A percentile compares a stretch with the other conserved stretches of the same genome.
These are phyloP conservation scores for Teunomyces pallodes DNA, from an alignment of 805 yeast species.

Conservation along the genomic window DNA sequence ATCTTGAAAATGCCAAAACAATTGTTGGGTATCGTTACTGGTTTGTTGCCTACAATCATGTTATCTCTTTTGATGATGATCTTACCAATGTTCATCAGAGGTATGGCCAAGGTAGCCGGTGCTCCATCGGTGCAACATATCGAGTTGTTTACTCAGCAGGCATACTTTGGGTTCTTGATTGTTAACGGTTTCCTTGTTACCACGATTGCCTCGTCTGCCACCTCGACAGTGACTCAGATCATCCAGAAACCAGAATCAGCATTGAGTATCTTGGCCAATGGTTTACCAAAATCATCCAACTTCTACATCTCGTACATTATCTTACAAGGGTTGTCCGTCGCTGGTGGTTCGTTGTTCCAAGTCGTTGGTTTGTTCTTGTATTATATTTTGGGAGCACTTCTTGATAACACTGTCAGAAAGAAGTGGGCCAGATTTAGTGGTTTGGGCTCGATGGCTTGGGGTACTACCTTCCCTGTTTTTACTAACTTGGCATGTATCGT, in stretches of 20 bases:
- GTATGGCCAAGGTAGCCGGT: conserved; percentile 75
- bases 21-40: conserved; percentile 81
- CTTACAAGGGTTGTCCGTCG: conserved; percentile 74
- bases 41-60: conserved; percentile 78
- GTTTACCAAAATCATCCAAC: conserved; percentile 87
- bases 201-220: conserved; percentile 79
- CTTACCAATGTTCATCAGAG: conserved; percentile 80
- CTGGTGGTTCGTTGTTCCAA: conserved; percentile 77
- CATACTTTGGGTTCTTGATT: conserved; percentile 89
- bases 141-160: conserved; percentile 80
- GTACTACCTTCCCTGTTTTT: conserved; percentile 74
- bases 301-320: conserved; percentile 83
- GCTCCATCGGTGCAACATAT: conserved; percentile 65
- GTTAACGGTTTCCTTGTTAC: conserved; percentile 84
- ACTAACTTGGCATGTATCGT: conserved; percentile 68
- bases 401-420: conserved; percentile 67
- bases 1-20: conserved; percentile 68
- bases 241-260: conserved; percentile 65
- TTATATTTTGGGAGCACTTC: conserved; percentile 52
- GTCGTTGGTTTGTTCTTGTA: conserved; percentile 56
- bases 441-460: conserved; percentile 61
- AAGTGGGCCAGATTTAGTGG: conserved; percentile 58
- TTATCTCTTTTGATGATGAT: conserved; percentile 81
- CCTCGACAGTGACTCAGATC: conserved; percentile 73
- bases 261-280: conserved; percentile 68